Conservation (phyloP, 768 basidiomycete genomes). For the Imleria badia region DNA sequence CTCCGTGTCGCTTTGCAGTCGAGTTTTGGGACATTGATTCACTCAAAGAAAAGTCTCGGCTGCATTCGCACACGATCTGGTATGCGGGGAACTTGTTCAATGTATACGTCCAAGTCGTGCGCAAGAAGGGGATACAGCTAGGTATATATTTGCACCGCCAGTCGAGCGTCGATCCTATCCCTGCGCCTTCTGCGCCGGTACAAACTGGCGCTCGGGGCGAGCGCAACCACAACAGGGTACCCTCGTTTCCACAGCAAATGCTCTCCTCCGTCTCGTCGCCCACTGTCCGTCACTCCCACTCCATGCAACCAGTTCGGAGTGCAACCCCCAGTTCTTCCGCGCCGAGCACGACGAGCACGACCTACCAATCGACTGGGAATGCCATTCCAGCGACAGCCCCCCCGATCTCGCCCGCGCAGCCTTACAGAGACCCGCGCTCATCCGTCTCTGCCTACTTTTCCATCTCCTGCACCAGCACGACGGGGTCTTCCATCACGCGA, state of each 20-base stretch:
- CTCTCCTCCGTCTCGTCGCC: slow-evolving; percentile 28
- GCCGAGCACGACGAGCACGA: slow-evolving; percentile 19
- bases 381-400: slow-evolving; percentile 43
- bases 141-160: slow-evolving; percentile 91
- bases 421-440: slow-evolving; percentile 74
- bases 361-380: slow-evolving; percentile 23
- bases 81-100: slow-evolving; percentile 89
- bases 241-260: slow-evolving; percentile 32
- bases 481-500: slow-evolving; percentile 77
- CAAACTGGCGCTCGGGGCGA: slow-evolving; percentile 28
- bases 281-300: slow-evolving; percentile 43
- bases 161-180: slow-evolving; percentile 75
- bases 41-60: slow-evolving; percentile 79
- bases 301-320: slow-evolving; percentile 47
- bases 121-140: slow-evolving; percentile 78
- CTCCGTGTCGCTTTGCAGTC: slow-evolving; percentile 82
- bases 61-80: slow-evolving; percentile 86
- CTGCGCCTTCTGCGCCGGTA: slow-evolving; percentile 61
- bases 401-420: slow-evolving; percentile 54
- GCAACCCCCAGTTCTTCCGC: slow-evolving; percentile 39
- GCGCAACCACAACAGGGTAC: slow-evolving; percentile 29
- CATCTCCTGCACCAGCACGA: slow-evolving; percentile 77
- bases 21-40: slow-evolving; percentile 88
- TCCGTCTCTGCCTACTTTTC: slow-evolving; percentile 79
- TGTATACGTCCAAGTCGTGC: slow-evolving; percentile 84